Evolutionary conservation across 1,284 basidiomycete species (phyloP), one percentile per base, ranked within the genome.

Genomic region (Calocybe gambosa): DNA sequence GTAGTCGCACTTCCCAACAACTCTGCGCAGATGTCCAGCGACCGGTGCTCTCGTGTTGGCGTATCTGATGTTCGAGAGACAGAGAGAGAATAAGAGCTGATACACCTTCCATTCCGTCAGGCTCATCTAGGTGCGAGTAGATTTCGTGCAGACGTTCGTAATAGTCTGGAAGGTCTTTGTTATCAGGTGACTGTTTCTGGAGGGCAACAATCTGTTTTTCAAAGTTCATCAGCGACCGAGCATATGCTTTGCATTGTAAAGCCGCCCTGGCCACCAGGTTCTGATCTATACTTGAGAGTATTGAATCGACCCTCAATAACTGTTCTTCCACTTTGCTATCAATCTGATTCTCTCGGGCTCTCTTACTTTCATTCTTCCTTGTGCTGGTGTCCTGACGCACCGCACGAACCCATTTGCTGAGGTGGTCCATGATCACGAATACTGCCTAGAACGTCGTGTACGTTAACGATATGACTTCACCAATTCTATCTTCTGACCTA

Each of bases 21-120:
- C 95, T 98, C 64, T 99, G 96, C 3, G 96, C 96, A 3, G 93
- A 89, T 0, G 96, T 99, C 96, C 96, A 99, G 35, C 86, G 77
- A 2, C 96, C 96, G 0, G 91, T 97, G 55, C 89, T 96, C 65
- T 99, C 96, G 60, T 99, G 96, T 58, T 99, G 91, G 39, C 96
- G 85, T 50, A 99, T 99, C 65, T 98, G 94, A 65, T 98, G 92
- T 56, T 98, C 92, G 41, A 99, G 68, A 1, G 91, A 90, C 0
- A 96, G 96, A 0, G 89, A 82, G 10, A 97, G 71, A 48, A 99
- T 90, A 51, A 87, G 70, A 0, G 89, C 85, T 0, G 96, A 97
- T 20, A 99, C 80, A 0, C 96, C 96, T 66, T 98, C 94, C 96
- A 99, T 99, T 9, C 96, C 96, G 66, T 99, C 96, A 0, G 96